Evolutionary conservation across 2,329 filamentous ascomycete species (phyloP).

Genomic region (Aureobasidium sp.): DNA sequence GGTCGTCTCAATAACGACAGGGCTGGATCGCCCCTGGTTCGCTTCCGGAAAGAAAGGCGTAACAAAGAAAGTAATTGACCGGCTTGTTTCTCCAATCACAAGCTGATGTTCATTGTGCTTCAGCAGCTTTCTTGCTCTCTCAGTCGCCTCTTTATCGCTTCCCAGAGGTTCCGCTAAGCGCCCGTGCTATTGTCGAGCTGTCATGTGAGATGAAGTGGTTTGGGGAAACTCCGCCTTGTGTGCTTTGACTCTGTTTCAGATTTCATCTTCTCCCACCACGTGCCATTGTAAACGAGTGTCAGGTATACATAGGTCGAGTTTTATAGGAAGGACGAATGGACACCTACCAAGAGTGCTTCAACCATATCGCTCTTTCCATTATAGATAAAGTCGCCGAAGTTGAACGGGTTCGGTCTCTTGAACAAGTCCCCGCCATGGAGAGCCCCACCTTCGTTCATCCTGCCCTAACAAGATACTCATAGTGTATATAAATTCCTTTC

Average conservation of each 20-base stretch:
- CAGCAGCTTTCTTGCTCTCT: neutral
- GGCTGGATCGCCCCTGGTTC: neutral
- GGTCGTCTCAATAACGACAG: neutral
- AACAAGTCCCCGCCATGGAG: neutral
- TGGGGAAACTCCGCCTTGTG: neutral
- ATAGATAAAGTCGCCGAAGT: neutral
- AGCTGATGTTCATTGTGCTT: neutral
- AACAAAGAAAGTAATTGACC: constrained; percentile 1
- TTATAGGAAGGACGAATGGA: neutral
- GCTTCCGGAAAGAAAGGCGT: neutral
- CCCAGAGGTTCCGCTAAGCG: constrained; percentile 4
- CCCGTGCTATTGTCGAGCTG: constrained; percentile 1
- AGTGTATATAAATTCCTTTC: neutral
- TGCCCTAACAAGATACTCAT: neutral
- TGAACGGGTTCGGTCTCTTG: neutral
- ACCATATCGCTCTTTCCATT: neutral
- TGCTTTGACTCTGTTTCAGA: neutral
- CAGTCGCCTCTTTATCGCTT: neutral
- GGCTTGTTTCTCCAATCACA: neutral
- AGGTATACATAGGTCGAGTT: neutral
- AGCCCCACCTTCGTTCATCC: neutral
- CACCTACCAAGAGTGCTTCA: neutral
- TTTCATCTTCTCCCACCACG: neutral
- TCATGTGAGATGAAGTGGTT: constrained; percentile 3
- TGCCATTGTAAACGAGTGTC: neutral